phyloP scores from a whole-genome alignment of 2,329 filamentous ascomycete species.

The Fusarium sp. region DNA sequence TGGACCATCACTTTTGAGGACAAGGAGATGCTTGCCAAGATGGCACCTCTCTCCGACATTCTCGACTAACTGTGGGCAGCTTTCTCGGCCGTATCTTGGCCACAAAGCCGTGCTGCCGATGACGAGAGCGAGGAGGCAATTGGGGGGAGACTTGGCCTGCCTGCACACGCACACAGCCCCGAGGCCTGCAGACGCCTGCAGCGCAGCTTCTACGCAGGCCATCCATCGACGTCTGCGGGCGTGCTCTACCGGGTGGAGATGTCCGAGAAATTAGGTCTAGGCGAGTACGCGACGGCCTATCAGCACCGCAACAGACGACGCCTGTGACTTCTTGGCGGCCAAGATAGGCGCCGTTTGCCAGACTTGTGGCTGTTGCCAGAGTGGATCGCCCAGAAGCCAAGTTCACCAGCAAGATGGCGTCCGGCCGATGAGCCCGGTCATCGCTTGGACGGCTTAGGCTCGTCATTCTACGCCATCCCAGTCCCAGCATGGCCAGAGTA shows the following conservation, averaged over 20 bases:
- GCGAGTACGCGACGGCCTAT: slow-evolving; percentile 37
- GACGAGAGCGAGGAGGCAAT: slow-evolving; percentile 26
- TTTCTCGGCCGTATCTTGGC: slow-evolving; percentile 32
- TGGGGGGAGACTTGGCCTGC: slow-evolving; percentile 14
- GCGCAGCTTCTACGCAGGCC: slow-evolving; percentile 22
- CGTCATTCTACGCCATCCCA: slow-evolving; percentile 37
- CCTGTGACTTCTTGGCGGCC: slow-evolving; percentile 35
- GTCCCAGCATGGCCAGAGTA: slow-evolving; percentile 36
- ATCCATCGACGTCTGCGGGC: slow-evolving; percentile 27
- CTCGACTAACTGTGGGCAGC: slow-evolving; percentile 19
- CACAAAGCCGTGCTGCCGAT: slow-evolving; percentile 25
- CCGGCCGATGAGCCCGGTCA: slow-evolving; percentile 31
- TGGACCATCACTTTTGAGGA: slow-evolving; percentile 21
- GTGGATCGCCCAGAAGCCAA: slow-evolving; percentile 38
- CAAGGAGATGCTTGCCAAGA: slow-evolving; percentile 27
- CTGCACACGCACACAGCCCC: slow-evolving; percentile 39
- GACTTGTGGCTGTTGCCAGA: slow-evolving; percentile 40
- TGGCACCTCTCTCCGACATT: slow-evolving; percentile 26
- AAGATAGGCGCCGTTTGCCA: slow-evolving; percentile 35
- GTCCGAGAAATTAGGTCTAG: slow-evolving; percentile 16
- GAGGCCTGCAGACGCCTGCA: slow-evolving; percentile 17
- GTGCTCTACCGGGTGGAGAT: slow-evolving; percentile 34
- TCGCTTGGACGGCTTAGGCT: slow-evolving; percentile 28
- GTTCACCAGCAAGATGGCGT: slow-evolving; percentile 34
- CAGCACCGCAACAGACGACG: slow-evolving; percentile 22